These are phyloP conservation scores for Solanum verrucosum DNA, from an alignment of 257 asterid species.

Conservation along the genomic window DNA sequence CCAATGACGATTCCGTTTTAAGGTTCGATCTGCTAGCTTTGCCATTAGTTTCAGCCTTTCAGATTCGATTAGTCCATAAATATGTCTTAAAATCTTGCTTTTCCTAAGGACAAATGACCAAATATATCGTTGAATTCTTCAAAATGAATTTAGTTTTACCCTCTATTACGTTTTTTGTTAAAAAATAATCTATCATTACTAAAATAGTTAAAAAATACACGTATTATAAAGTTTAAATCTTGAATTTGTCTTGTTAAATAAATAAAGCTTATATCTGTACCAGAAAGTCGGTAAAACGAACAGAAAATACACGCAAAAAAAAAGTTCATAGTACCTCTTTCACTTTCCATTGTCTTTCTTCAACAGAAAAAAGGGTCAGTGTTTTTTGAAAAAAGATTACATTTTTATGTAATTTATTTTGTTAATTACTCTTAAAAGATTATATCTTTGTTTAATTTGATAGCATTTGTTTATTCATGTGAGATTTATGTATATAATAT, in stretches of 20 bases:
- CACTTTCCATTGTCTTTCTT: slow-evolving; percentile 8
- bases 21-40: not conserved
- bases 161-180: not conserved
- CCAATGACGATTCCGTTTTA: not conserved
- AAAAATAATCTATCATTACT: no score
- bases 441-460: slow-evolving; percentile 12
- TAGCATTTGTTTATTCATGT: not conserved
- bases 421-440: not conserved
- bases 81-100: not conserved
- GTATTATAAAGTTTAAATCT: not conserved
- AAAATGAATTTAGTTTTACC: not conserved
- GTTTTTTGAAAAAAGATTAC: not conserved
- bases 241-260: not conserved
- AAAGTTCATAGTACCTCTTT: not conserved
- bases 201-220: fast-evolving
- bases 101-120: not conserved
- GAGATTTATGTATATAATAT: not conserved
- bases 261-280: not conserved
- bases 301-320: not conserved
- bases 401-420: not conserved
- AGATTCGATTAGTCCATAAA: not conserved
- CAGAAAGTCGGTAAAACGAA: not conserved
- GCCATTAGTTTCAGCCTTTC: not conserved
- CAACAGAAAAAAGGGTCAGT: not conserved
- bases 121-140: no score